A percentile compares a stretch with the other conserved stretches of the same genome.
Evolutionary conservation across 1,284 basidiomycete genomes (phyloP).

Genomic region (Takashimella koratensis): DNA sequence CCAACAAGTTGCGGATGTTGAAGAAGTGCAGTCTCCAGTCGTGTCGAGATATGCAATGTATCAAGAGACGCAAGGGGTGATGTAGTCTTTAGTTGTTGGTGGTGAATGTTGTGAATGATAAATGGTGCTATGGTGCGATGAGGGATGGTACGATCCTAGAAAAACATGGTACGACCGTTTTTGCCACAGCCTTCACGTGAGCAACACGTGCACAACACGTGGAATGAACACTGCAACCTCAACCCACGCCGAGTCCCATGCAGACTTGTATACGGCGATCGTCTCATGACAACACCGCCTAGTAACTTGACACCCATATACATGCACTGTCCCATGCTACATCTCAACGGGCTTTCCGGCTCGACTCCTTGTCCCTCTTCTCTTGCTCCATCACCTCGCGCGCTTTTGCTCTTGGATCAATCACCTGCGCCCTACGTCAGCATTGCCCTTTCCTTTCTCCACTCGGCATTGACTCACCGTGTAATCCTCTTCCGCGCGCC

Average conservation of each 20-base stretch:
- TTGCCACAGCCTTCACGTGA: background rate
- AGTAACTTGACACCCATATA: too few species aligned
- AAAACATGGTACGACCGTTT: background rate
- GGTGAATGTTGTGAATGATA: background rate
- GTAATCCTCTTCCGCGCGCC: conserved; percentile 81
- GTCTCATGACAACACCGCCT: too few species aligned
- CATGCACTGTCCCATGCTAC: too few species aligned
- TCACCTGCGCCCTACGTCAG: conserved; percentile 33
- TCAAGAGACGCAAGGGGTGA: too few species aligned
- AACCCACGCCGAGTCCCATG: too few species aligned
- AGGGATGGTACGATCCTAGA: background rate
- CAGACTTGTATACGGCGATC: too few species aligned
- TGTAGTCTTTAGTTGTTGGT: too few species aligned
- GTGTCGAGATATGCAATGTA: too few species aligned
- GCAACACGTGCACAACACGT: background rate
- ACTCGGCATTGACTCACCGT: conserved; percentile 59
- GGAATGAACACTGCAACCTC: background rate
- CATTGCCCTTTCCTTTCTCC: background rate
- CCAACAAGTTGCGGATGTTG: too few species aligned
- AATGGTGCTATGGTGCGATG: background rate
- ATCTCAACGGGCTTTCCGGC: too few species aligned
- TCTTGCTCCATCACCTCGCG: conserved; percentile 31
- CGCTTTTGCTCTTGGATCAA: conserved; percentile 48
- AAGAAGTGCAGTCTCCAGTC: too few species aligned
- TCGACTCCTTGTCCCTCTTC: conserved; percentile 9